These are phyloP conservation scores for Yamadazyma membranifaciens DNA, from an alignment of 1,139 yeast species.

Conservation along the genomic window DNA sequence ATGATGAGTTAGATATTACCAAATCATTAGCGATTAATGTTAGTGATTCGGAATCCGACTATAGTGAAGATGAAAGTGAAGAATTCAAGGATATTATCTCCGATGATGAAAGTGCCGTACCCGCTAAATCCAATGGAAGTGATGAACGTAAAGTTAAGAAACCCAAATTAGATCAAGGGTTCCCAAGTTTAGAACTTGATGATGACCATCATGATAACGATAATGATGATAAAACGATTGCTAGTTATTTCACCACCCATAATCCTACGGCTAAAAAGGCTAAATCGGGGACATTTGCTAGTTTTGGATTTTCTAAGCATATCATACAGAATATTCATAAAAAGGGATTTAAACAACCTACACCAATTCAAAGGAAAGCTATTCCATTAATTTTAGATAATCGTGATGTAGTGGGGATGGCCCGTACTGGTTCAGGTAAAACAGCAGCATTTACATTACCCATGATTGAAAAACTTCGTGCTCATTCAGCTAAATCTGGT, in stretches of 20 bases:
- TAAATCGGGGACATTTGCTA: conserved; percentile 82
- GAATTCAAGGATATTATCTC: conserved; percentile 63
- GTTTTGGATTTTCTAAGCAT: conserved; percentile 81
- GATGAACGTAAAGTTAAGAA: conserved; percentile 11
- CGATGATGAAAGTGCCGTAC: background rate
- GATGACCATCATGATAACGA: conserved; percentile 50
- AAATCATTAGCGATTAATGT: conserved; percentile 51
- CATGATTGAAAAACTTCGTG: conserved; percentile 76
- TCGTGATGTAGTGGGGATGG: conserved; percentile 97
- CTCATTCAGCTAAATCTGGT: conserved; percentile 83
- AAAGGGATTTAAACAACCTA: conserved; percentile 92
- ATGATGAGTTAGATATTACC: conserved; percentile 71
- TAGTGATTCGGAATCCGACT: conserved; percentile 27
- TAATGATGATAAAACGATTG: conserved; percentile 20
- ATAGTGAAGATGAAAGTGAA: conserved; percentile 22
- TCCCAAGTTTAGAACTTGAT: conserved; percentile 68
- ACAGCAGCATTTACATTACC: conserved; percentile 94
- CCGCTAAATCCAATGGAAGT: conserved; percentile 13
- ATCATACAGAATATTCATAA: conserved; percentile 68
- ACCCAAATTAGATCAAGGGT: conserved; percentile 25
- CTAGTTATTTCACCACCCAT: conserved; percentile 38
- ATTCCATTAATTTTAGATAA: conserved; percentile 85
- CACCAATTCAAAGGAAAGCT: conserved; percentile 96
- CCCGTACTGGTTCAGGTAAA: conserved; percentile 98
- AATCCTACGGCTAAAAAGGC: conserved; percentile 57